Base-by-base conservation (phyloP, 805 yeast species). In the Kurtzmaniella cleridarum region DNA sequence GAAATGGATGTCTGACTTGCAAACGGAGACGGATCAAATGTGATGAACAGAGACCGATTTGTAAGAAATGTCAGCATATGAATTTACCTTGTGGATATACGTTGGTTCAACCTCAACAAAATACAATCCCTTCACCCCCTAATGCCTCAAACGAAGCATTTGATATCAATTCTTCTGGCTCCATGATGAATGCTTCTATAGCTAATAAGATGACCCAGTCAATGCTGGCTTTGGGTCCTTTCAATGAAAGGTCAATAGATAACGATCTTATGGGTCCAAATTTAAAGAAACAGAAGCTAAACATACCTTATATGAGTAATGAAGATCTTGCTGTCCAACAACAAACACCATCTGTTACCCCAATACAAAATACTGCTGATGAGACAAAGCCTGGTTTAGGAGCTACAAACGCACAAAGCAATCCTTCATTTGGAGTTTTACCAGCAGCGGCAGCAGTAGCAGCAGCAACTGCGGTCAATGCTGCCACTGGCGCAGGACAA, bases 21-120 rank as follows among this genome's bases (percentile, higher is more conserved):
- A 90, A 90, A 55, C 75, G 78, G 46, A 75, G 98, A 50, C 69
- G 97, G 37, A 96, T 91, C 30, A 90, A 90, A 57, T 90, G 98
- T 68, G 97, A 90, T 57, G 97, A 91, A 59, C 66, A 67, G 1
- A 83, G 79, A 43, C 97, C 97, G 1, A 56, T 67, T 6, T 90
- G 98, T 59, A 66, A 66, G 16, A 88, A 88, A 61, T 90, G 98
- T 61, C 62, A 69, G 35, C 81, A 88, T 44, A 76, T 90, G 79
- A 82, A 84, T 16, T 68, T 90, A 27, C 81, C 76, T 20, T 90
- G 98, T 62, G 74, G 82, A 2, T 89, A 84, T 51, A 30, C 54
- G 3, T 33, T 45, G 8, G 62, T 56, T 5, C 42, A 34, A n/a
- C 35, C 32, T 14, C 34, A 39, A n/a, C 29, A 20, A 18, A 47